A percentile compares a stretch with the other conserved stretches of the same genome.
phyloP scores from a whole-genome alignment of 2,329 filamentous ascomycete genomes.

The Fusarium sp. region DNA sequence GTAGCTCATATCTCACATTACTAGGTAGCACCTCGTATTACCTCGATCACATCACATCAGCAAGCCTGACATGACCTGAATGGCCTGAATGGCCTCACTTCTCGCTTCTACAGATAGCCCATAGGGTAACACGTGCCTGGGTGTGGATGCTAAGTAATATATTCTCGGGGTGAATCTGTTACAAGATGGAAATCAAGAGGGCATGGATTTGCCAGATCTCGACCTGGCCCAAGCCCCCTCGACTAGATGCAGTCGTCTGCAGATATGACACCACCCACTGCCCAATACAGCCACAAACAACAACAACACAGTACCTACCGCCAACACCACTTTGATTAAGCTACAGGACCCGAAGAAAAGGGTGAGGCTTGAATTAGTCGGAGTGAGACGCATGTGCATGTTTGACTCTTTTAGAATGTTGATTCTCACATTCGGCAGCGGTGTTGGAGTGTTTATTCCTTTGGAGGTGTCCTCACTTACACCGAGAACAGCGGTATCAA shows the following conservation, averaged over 20 bases:
- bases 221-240: constrained; percentile 20
- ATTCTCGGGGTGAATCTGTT: background rate
- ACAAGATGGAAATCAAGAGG: background rate
- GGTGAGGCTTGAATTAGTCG: background rate
- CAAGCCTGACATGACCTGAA: constrained; percentile 11
- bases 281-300: background rate
- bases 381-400: constrained; percentile 19
- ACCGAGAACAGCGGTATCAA: background rate
- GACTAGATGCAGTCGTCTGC: constrained; percentile 30
- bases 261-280: constrained; percentile 40
- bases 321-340: constrained; percentile 6
- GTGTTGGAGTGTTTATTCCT: background rate
- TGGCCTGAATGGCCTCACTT: constrained; percentile 18
- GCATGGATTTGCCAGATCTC: constrained; percentile 33
- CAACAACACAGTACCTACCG: background rate
- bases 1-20: constrained; percentile 20
- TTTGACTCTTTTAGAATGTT: constrained; percentile 1
- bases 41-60: constrained; percentile 23
- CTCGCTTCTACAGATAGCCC: constrained; percentile 1
- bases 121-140: constrained; percentile 10
- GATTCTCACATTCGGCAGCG: background rate
- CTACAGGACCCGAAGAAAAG: constrained; percentile 13
- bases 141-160: constrained; percentile 13
- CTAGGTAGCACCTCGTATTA: constrained; percentile 12
- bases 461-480: constrained; percentile 7